Percentiles rank a stretch among this genome's conserved stretches.
phyloP scores from a whole-genome alignment of 208 protist genomes.

The Strigomonas culicis region DNA sequence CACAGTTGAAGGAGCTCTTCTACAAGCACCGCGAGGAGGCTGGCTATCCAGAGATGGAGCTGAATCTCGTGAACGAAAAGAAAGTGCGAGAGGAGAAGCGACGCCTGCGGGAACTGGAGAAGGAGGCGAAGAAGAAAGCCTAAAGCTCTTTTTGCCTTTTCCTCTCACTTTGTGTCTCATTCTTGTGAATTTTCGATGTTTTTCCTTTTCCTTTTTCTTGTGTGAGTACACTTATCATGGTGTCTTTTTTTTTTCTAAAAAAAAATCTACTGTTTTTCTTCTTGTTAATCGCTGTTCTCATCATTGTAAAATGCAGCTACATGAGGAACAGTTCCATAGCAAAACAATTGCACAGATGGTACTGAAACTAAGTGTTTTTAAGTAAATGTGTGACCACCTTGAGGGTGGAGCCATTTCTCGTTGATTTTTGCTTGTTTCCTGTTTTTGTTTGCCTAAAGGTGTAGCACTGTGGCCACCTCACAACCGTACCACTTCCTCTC shows the following conservation, averaged over 20 bases:
- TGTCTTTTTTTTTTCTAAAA: not conserved
- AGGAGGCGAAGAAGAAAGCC: slow-evolving; percentile 17
- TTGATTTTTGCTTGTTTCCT: not conserved
- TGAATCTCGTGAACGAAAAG: slow-evolving; percentile 46
- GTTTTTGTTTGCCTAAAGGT: too few species aligned
- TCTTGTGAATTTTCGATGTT: not conserved
- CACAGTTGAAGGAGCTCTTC: slow-evolving; percentile 53
- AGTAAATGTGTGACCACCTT: too few species aligned
- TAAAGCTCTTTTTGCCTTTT: not conserved
- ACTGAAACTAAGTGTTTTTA: too few species aligned
- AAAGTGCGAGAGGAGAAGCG: slow-evolving; percentile 24
- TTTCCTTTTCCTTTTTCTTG: not conserved
- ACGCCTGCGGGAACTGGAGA: slow-evolving; percentile 12
- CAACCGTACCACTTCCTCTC: not conserved
- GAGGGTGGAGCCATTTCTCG: too few species aligned
- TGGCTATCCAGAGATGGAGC: slow-evolving; percentile 79
- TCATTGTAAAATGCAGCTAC: not conserved
- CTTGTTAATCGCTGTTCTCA: not conserved
- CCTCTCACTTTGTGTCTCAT: not conserved
- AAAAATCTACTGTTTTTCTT: not conserved
- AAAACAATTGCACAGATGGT: too few species aligned
- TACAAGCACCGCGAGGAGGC: slow-evolving; percentile 62
- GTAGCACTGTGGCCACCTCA: too few species aligned
- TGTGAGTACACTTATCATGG: not conserved
- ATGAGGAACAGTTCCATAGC: too few species aligned